Evolutionary conservation across 345 rosid genomes (phyloP), one percentile per base, ranked within the genome.

Genomic region (Camelina hispida): DNA sequence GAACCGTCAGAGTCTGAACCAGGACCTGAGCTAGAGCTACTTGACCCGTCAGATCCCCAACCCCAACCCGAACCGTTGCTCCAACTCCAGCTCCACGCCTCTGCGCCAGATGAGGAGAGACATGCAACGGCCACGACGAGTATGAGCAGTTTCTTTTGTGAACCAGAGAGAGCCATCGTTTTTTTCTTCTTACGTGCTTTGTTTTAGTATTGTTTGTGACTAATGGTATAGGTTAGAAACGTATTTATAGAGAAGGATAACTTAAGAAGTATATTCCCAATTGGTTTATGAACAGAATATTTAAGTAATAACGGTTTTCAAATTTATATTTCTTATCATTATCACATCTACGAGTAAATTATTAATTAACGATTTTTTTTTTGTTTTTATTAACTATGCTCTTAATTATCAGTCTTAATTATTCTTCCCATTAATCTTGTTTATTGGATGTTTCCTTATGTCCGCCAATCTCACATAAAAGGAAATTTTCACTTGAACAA

Each of bases 51-150:
- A 0, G 76, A 72, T 42, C 73, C 81, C 66, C 68, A 61, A 9
- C 72, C 73, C 80, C 25, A 73, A 47, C 57, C 78, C 0, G 56
- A 72, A 4, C 76, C 62, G 30, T 28, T 28, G 18, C 76, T 72
- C 75, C 60, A 60, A 48, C 75, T 71, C 75, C 67, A 71, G 50
- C 67, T 71, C 75, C 75, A 47, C 0, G 76, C 69, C 25, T 72
- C 43, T 51, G 43, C 69, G 15, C 76, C 62, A 38, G 61, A 61
- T 12, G 76, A 61, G 28, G 57, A 62, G 32, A 72, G 58, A 62
- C 53, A 72, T 61, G 61, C 76, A 72, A 72, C 7, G 11, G 61
- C 76, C 61, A 72, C 15, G 20, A 51, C 52, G 18, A 62, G 30
- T 12, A 72, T 35, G 40, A 72, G 18, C 42, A 72, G 20, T 42